A percentile compares a stretch with the other conserved stretches of the same genome.
phyloP scores from a whole-genome alignment of 2,329 filamentous ascomycete species.

The Stagonosporopsis cucurbitacearum region DNA sequence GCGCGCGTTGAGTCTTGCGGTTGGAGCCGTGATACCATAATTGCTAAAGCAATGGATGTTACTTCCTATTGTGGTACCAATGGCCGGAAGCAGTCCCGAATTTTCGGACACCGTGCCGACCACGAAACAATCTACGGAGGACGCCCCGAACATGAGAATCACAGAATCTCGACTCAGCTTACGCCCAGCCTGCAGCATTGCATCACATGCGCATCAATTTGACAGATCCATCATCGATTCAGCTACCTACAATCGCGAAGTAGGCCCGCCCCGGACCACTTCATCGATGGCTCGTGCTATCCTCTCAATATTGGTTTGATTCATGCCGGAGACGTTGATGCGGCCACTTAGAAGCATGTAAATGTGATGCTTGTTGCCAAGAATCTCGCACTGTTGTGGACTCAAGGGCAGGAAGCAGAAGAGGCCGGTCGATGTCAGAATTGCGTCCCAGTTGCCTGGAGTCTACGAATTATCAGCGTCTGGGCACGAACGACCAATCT shows the following conservation, averaged over 20 bases:
- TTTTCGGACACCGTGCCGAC: slow-evolving; percentile 1
- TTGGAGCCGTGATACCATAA: not conserved
- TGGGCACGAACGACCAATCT: not conserved
- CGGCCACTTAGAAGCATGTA: slow-evolving; percentile 33
- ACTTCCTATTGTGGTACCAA: slow-evolving; percentile 2
- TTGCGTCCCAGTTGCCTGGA: slow-evolving; percentile 27
- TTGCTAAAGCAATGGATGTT: slow-evolving; percentile 1
- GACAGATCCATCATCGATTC: not conserved
- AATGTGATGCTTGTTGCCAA: slow-evolving; percentile 28
- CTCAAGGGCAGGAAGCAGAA: slow-evolving; percentile 32
- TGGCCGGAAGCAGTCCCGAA: slow-evolving; percentile 4
- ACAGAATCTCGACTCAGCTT: not conserved
- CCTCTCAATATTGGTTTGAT: slow-evolving; percentile 22
- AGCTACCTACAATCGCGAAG: slow-evolving; percentile 2
- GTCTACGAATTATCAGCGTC: slow-evolving; percentile 21
- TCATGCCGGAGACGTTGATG: slow-evolving; percentile 37
- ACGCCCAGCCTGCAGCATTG: slow-evolving; percentile 2
- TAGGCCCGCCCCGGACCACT: slow-evolving; percentile 12
- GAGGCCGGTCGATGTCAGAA: slow-evolving; percentile 28
- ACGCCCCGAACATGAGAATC: no score
- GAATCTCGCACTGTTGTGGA: slow-evolving; percentile 21
- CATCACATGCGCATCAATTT: not conserved
- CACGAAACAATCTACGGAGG: no score
- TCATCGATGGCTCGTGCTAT: slow-evolving; percentile 29
- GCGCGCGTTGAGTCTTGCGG: not conserved